Evolutionary conservation across 2,329 filamentous ascomycete genomes (phyloP), one percentile per base, ranked within the genome.

Genomic region (Pseudocercospora crystallina): DNA sequence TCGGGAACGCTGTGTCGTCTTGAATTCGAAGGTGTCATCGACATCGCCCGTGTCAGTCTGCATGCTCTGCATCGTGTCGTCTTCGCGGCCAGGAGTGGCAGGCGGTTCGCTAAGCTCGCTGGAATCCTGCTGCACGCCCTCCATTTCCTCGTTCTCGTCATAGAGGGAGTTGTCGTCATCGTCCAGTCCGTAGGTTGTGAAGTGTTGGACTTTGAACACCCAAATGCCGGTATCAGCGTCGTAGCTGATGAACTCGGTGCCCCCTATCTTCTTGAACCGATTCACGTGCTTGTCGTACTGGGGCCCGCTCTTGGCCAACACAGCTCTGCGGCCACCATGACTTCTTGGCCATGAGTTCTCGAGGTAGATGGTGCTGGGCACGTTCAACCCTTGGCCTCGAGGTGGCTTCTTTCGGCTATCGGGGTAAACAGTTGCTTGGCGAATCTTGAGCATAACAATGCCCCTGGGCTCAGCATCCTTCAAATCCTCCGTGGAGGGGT

Each of bases 161-260:
- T 26, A 26, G 20, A 26, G 20, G 20, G 20, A 26, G 35, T 88
- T 79, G 29, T 79, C 75, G 36, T 73, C 73, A 35, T 89, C 89
- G 57, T 92, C 87, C 47, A 97, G 79, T 35, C 88, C 91, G 66
- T 99, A 99, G 1, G 90, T 96, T 1, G 92, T 97, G 70, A 95
- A 99, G 70, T 99, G 94, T 64, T 92, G 85, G n/a, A 99, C 94
- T 8, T 78, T 84, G 74, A 99, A 99, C 11, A 82, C 82, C 95
- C 95, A 99, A 40, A 88, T 81, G 45, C 92, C 94, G 45, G 84
- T 90, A 1, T 89, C 79, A 50, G 79, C 76, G 57, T 95, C 81
- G 69, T 96, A 99, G 62, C 80, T 79, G 61, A 91, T 78, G 63
- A 96, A 97, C 3, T 83, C 83, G 0, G 94, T 97, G 67, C 89